Evolutionary conservation across 2,329 filamentous ascomycete genomes (phyloP), one percentile per base, ranked within the genome.

Genomic region (Hysterium pulicare): DNA sequence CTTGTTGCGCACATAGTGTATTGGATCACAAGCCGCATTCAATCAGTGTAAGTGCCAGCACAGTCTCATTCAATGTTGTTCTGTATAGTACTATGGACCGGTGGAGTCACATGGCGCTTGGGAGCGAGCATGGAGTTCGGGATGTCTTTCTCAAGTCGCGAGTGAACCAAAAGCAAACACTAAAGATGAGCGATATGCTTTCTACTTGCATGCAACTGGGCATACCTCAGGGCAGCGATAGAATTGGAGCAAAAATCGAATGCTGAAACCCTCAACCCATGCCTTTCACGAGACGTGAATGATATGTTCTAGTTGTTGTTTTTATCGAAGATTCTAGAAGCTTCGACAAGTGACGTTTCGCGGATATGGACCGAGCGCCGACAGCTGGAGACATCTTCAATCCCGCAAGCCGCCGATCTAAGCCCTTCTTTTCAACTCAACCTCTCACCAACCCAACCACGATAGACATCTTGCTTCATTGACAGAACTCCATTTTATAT

Each of bases 321-420:
- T n/a, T n/a, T 28, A 51, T 49, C 38, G 50, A 47, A 69, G 48
- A 44, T 69, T 68, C 66, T 60, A 43, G 65, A 67, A 66, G 46
- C 55, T 67, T 65, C 62, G 40, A 50, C 47, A 49, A 46, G 49
- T 61, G 56, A 58, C 55, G 51, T 62, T 51, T 50, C 46, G 48
- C 46, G 45, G 48, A 45, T 47, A 38, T 50, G 49, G 46, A 43
- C 43, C 50, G 51, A 48, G 54, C 45, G 41, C 46, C 42, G 48
- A 46, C 53, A 50, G 49, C 55, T 61, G 55, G 57, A 54, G 55
- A 62, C n/a, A n/a, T n/a, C n/a, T n/a, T n/a, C n/a, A n/a, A n/a
- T n/a, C n/a, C n/a, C n/a, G 8, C 24, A 28, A 28, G 7, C 24
- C 24, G 24, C 13, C 24, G 24, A 28, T 28, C 24, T 28, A 28